Conservation (phyloP, 345 rosid genomes). For the Linum tenue region DNA sequence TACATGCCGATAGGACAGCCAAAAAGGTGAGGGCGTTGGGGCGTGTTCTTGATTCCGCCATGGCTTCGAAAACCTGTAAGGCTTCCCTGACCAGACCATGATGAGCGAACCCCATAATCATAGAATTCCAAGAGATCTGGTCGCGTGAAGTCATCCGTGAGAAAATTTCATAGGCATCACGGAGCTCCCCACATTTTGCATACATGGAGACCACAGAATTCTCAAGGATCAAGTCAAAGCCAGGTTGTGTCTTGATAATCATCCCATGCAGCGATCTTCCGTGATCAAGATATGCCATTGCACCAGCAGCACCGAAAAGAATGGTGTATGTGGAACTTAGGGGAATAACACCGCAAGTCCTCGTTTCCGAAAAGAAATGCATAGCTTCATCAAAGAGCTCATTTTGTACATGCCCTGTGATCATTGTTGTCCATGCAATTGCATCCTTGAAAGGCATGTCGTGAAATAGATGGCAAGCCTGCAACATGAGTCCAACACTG, state of each 20-base stretch:
- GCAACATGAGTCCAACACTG: conserved; percentile 25
- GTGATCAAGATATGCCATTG: conserved; percentile 32
- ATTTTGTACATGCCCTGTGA: conserved; percentile 30
- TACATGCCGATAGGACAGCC: conserved; percentile 15
- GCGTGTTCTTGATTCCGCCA: conserved; percentile 15
- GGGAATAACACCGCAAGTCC: conserved; percentile 48
- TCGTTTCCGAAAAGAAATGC: conserved; percentile 33
- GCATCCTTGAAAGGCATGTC: conserved; percentile 31
- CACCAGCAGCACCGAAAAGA: conserved; percentile 64
- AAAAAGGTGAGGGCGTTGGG: conserved; percentile 23
- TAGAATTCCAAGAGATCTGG: conserved; percentile 34
- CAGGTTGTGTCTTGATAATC: conserved; percentile 11
- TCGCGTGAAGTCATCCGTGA: conserved; percentile 14
- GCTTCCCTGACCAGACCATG: conserved; percentile 32
- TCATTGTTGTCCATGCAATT: conserved; percentile 41
- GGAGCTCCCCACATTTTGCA: conserved; percentile 32
- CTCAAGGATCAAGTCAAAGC: conserved; percentile 15
- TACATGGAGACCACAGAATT: conserved; percentile 28
- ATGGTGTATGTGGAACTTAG: conserved; percentile 47
- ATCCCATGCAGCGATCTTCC: conserved; percentile 36
- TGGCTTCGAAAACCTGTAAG: conserved; percentile 24
- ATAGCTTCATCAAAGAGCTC: conserved; percentile 24
- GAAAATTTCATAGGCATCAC: conserved; percentile 19
- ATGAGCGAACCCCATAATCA: conserved; percentile 33
- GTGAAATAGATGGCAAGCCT: conserved; percentile 23